Evolutionary conservation across 2,329 filamentous ascomycete genomes (phyloP), one percentile per base, ranked within the genome.

Genomic region (Exophiala lecanii-corni): DNA sequence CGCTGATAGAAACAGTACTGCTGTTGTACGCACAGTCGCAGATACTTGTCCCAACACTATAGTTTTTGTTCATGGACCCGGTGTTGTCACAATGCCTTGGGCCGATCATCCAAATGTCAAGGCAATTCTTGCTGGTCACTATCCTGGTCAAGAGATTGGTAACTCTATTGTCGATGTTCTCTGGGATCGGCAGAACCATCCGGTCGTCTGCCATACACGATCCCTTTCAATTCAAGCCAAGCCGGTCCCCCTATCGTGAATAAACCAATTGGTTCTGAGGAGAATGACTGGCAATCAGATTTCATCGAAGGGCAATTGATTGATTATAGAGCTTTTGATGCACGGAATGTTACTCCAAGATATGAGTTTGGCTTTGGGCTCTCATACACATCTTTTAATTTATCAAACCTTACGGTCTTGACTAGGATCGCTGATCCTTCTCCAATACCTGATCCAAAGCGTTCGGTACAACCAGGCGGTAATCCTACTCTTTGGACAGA

Each of bases 241-340:
- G 12, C 23, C 6, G 12, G 23, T 12, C 23, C 12, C 12, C 23
- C 23, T 26, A 26, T 26, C 23, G 23, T 26, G 23, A 26, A 6
- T 12, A 12, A 26, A 26, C 23, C 7, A 12, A 26, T 6, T 26
- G 23, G 23, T 12, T 12, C 23, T 7, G 23, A 12, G 7, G 23
- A 26, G 23, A 26, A 26, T 26, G 23, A 26, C 12, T 26, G 23
- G 23, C 23, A 26, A 12, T 6, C 23, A 6, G 23, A 26, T 12
- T 94, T 92, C 60, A 74, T 72, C 1, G 87, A 95, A 58, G 87
- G 86, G 0, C 66, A 94, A 0, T 89, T 89, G 59, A 81, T 94
- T 54, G 89, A 96, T 68, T 95, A 96, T 66, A 81, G 89, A 10
- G 77, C 89, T 62, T 89, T 95, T 55, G 88, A 95, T 69, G 85